Conservation (phyloP, 169 alveolate genomes). For the Plasmodium knowlesi region DNA sequence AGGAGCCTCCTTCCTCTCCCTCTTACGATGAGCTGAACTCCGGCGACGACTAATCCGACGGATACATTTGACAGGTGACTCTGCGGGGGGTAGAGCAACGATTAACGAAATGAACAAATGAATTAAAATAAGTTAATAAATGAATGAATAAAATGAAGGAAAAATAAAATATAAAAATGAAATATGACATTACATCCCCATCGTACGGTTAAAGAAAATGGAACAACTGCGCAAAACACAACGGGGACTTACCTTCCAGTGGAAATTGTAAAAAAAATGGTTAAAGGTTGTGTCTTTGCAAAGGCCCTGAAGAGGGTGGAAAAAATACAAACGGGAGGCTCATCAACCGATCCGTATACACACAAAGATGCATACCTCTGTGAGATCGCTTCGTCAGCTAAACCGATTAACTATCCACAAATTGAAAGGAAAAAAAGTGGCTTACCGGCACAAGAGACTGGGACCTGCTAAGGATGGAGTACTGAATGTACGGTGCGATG, state of each 20-base stretch:
- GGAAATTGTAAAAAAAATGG: conserved; percentile 44
- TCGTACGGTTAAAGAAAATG: neutral
- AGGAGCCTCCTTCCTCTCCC: neutral
- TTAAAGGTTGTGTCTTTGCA: conserved; percentile 40
- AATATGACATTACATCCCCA: neutral
- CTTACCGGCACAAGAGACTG: conserved; percentile 62
- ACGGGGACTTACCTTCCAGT: conserved; percentile 51
- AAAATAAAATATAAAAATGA: neutral
- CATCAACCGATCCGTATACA: neutral
- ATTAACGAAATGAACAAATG: neutral
- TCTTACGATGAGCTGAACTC: conserved; percentile 72
- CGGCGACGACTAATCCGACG: conserved; percentile 55
- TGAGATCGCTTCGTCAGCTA: neutral
- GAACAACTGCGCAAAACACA: neutral
- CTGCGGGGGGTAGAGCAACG: neutral
- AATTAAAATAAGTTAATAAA: neutral
- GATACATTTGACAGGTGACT: conserved; percentile 65
- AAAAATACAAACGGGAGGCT: neutral
- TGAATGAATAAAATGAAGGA: neutral
- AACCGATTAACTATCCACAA: neutral
- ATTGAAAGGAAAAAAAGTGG: neutral
- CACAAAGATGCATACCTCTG: neutral
- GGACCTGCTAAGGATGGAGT: conserved; percentile 51
- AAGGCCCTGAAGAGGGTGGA: conserved; percentile 19
- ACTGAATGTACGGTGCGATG: conserved; percentile 60